Evolutionary conservation across 768 basidiomycete genomes (phyloP).

Genomic region (Galerina marginata): DNA sequence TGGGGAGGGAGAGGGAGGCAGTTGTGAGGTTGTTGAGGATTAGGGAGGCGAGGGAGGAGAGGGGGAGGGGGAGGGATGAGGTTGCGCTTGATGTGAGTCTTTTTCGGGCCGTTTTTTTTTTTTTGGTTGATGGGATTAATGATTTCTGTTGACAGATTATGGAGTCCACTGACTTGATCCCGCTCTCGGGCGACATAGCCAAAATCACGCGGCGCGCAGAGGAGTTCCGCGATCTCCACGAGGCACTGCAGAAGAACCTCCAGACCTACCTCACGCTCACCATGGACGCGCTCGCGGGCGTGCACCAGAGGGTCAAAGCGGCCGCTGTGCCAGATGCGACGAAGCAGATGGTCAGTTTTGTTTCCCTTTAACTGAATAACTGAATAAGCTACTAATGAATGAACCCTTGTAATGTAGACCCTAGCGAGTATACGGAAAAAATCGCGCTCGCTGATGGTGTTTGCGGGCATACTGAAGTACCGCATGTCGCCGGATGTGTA

Average conservation of each 20-base stretch:
- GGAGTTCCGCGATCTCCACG: constrained; percentile 87
- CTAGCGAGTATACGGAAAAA: constrained; percentile 74
- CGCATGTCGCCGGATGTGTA: constrained; percentile 91
- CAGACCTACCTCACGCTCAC: constrained; percentile 86
- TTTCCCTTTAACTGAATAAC: neutral
- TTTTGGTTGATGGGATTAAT: neutral
- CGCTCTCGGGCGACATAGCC: constrained; percentile 82
- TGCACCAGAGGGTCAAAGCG: constrained; percentile 79
- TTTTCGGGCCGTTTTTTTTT: neutral
- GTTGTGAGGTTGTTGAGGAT: constrained; percentile 78
- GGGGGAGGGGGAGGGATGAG: constrained; percentile 74
- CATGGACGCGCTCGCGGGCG: constrained; percentile 88
- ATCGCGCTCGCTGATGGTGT: constrained; percentile 86
- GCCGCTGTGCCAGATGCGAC: constrained; percentile 75
- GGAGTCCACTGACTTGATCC: constrained; percentile 86
- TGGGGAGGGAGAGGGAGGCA: constrained; percentile 75
- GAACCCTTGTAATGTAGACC: constrained; percentile 45
- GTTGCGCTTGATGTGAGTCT: constrained; percentile 77
- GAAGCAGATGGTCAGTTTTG: constrained; percentile 68
- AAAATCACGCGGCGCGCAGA: constrained; percentile 87
- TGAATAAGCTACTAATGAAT: no score
- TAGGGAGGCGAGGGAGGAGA: constrained; percentile 80
- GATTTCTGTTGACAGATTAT: constrained; percentile 60
- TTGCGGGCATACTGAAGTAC: constrained; percentile 87
- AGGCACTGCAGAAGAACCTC: constrained; percentile 87